Base-by-base conservation (phyloP, 768 basidiomycete genomes). In the Aureoboletus auriporus region DNA sequence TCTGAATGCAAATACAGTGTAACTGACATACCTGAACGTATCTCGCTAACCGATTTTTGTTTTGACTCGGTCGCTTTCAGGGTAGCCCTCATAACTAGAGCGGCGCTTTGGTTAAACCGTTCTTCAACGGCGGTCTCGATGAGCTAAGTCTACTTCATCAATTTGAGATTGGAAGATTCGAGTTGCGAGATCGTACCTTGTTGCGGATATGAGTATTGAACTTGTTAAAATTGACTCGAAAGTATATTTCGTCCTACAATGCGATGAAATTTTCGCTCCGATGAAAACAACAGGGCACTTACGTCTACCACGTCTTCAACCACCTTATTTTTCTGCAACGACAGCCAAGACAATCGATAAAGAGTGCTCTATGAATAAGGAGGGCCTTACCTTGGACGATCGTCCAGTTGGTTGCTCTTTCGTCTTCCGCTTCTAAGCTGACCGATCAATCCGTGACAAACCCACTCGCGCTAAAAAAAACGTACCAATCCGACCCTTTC, bases 171-270 rank as follows among this genome's bases (percentile, higher is more conserved):
- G 33, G 35, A 29, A 10, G 9, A 13, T 20, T 8, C 13, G 13
- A 16, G 47, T 42, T 37, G 39, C 14, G 10, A 20, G 41, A 56
- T 57, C 80, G 8, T 56, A 91, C 92, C 61, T 84, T 75, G 69
- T 96, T 95, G 37, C 95, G 85, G 44, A 96, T 81, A 57, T 90
- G 84, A 29, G 91, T 73, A 55, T 87, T 83, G 67, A 93, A 95
- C 58, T 81, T 86, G 56, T 93, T 86, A 62, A 84, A 89, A 70
- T 97, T 97, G 41, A 97, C 78, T 41, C 89, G 81, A 62, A 96
- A 89, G 66, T 84, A 83, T 30, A 90, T 78, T 3, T 73, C 72
- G 14, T 88, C 81, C 84, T 93, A 49, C 7, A 5, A 46, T 8
- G 26, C 59, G 40, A 35, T 51, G 38, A 59, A 38, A 29, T 16